Evolutionary conservation across 2,329 filamentous ascomycete genomes (phyloP), one percentile per base, ranked within the genome.

Genomic region (Spiromastix sp.): DNA sequence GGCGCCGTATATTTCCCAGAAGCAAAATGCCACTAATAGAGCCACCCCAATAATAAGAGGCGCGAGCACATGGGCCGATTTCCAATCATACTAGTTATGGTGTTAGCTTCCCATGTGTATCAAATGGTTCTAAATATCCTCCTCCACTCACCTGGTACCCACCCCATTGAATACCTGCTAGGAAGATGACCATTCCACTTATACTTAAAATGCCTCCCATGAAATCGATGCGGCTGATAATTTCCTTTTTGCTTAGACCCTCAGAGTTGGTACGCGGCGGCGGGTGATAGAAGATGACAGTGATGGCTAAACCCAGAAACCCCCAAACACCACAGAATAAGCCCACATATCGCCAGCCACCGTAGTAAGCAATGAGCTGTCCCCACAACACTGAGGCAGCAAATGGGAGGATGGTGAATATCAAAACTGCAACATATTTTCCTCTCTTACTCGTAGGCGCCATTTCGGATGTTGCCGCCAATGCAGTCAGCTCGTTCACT

Each of bases 381-480:
- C 64, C 74, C 57, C 69, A 81, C 15, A 81, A 55, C 0, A 76
- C 74, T 1, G 73, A 72, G 0, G 77, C 74, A 38, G 69, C 70
- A 49, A 79, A 79, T 0, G 75, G 76, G 2, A 77, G 42, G 38
- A 80, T 76, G 36, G 71, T 75, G 47, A 78, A 67, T 30, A 79
- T 69, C 10, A 81, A 56, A 1, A 67, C 52, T 9, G 71, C 71
- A 16, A 80, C 70, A 48, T 80, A 81, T 48, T 68, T 68, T 19
- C 74, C 78, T 31, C 79, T 70, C 52, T 80, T 73, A 12, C 70
- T 63, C 13, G 73, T 73, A 1, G 79, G 79, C 0, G 76, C 79
- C 40, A 83, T 66, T 50, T 84, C 79, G 2, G 76, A 74, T 2
- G 77, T 79, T 21, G 70, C 79, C 18, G 79, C 77, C 6, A 84